Base-by-base conservation (phyloP, 176 grass and related monocot genomes). In the Oryza meyeriana region DNA sequence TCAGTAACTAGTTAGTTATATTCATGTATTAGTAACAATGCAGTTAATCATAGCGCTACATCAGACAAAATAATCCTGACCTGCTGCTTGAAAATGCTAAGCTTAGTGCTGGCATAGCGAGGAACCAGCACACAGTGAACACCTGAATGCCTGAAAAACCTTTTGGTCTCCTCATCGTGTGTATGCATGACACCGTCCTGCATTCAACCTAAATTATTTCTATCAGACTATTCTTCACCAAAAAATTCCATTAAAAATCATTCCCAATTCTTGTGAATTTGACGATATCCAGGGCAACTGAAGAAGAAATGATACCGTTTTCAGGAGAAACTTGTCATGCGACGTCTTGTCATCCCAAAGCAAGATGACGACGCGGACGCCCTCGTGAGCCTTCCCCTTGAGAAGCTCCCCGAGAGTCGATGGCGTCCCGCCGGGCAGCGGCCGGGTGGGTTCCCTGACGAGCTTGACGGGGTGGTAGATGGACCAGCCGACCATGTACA, bases 81-180 rank as follows among this genome's bases (percentile, higher is more conserved):
- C 73, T 92, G 90, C 71, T 92, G 90, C 88, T 89, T 92, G 87
- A 92, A 92, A 78, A 92, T 92, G 84, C 90, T 92, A 30, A 92
- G 90, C 69, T 92, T 92, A 40, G 44, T 92, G 45, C 90, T 92
- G 25, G 90, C 90, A 78, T 92, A 92, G 61, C 90, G 84, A 22
- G 90, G 90, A 80, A 87, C 83, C 64, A 92, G 40, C 18, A 89
- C 84, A 73, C 90, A 92, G 65, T 89, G 75, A 13, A 92, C 87
- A 29, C 80, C 83, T 47, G 90, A 92, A 73, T 89, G 84, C 76
- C 68, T 92, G 69, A 92, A 92, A 69, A 84, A 92, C 41, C 63
- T 89, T 61, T 71, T 72, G n/a, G 90, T 92, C 81, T 89, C 80
- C 80, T 92, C 90, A 78, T 92, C 90, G 29, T 92, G 90, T 29